These are phyloP conservation scores for Phaeoacremonium minimum DNA, from an alignment of 2,329 filamentous ascomycete species.

Conservation along the genomic window DNA sequence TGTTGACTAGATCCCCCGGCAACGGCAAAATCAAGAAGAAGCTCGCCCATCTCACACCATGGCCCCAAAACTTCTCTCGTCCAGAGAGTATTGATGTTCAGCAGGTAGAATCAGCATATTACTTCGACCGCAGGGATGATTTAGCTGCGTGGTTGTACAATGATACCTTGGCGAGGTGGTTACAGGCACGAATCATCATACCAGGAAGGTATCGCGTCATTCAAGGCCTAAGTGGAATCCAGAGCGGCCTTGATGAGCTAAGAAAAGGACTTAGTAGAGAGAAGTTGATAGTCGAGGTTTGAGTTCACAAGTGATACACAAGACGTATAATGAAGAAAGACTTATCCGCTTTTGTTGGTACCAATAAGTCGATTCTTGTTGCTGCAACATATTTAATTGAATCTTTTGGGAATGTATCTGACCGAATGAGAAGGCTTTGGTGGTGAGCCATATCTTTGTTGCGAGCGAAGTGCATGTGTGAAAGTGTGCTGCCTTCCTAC, in stretches of 20 bases:
- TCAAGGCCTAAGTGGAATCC: slow-evolving; percentile 16
- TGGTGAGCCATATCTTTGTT: too few relatives aligned
- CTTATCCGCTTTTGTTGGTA: too few relatives aligned
- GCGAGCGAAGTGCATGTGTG: too few relatives aligned
- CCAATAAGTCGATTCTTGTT: too few relatives aligned
- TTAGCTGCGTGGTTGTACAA: slow-evolving; percentile 2
- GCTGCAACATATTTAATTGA: too few relatives aligned
- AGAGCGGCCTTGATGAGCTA: slow-evolving; percentile 1
- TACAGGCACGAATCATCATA: slow-evolving; percentile 30
- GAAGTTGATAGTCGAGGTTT: slow-evolving; percentile 6
- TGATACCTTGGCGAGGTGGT: slow-evolving; percentile 4
- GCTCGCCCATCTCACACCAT: neutral
- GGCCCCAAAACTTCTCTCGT: neutral
- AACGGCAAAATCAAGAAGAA: neutral
- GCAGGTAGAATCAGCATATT: neutral
- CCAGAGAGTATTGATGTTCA: neutral
- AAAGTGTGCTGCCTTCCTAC: too few relatives aligned
- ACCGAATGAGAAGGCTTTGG: too few relatives aligned
- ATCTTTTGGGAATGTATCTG: too few relatives aligned
- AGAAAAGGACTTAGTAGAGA: slow-evolving; percentile 5
- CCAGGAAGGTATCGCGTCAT: slow-evolving; percentile 34
- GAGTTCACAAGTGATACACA: too few relatives aligned
- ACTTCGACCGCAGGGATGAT: slow-evolving; percentile 2
- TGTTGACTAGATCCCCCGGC: neutral
- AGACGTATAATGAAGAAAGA: too few relatives aligned